Conservation (phyloP, 2,329 filamentous ascomycete species). For the Cladosporium colombiae region DNA sequence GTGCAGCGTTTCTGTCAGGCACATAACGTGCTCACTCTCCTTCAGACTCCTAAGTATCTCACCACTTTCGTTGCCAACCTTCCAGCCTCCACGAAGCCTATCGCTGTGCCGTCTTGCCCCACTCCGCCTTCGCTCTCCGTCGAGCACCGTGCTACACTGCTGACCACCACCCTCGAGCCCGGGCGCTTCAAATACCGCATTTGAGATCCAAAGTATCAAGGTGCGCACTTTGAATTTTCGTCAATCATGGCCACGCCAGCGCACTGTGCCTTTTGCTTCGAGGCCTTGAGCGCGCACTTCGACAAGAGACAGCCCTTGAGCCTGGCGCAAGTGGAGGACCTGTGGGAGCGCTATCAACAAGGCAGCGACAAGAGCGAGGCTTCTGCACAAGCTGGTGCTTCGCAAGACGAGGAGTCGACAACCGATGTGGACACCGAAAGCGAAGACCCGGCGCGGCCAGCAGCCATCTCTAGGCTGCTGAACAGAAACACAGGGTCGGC, state of each 20-base stretch:
- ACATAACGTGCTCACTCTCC: conserved; percentile 4
- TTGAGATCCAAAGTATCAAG: background rate
- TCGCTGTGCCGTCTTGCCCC: background rate
- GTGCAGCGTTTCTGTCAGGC: conserved; percentile 6
- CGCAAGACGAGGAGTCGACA: conserved; percentile 41
- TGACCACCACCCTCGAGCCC: background rate
- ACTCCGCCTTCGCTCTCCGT: background rate
- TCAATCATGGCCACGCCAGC: conserved; percentile 75
- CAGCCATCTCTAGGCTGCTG: conserved; percentile 48
- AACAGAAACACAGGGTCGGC: conserved; percentile 27
- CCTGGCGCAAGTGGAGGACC: conserved; percentile 68
- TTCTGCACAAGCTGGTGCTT: conserved; percentile 23
- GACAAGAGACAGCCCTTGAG: conserved; percentile 66
- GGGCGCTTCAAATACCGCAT: background rate
- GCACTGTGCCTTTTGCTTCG: conserved; percentile 94
- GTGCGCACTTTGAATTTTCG: background rate
- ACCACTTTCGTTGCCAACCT: background rate
- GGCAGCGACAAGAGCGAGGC: conserved; percentile 33
- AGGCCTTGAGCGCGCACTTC: conserved; percentile 75
- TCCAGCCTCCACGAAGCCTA: background rate
- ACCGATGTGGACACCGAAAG: conserved; percentile 33
- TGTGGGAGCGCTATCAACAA: conserved; percentile 60
- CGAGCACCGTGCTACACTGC: background rate
- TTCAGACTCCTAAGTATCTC: conserved; percentile 8
- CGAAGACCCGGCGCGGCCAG: conserved; percentile 36